Base-by-base conservation (phyloP, 2,329 filamentous ascomycete genomes). In the Aspergillus hortae region DNA sequence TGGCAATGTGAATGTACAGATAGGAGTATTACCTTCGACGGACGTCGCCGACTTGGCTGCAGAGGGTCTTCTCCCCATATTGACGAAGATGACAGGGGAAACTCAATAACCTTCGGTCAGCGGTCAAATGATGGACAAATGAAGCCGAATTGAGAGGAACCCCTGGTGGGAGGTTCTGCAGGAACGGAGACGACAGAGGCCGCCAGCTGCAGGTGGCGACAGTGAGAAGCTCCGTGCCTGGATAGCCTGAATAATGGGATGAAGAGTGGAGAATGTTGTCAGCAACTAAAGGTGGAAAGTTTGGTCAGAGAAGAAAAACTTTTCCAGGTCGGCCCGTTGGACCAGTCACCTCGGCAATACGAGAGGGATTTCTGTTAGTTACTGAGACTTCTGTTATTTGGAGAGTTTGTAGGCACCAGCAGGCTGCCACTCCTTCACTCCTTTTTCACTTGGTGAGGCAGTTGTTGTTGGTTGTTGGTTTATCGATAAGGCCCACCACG, bases 401-500 rank as follows among this genome's bases (percentile, higher is more conserved):
- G 33, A 35, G 23, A 6, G 6, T 17, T 38, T 38, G 40, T 42
- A 17, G 40, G 14, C 40, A 42, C 17, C 19, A 19, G 14, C 40
- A 42, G 40, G 40, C 15, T 42, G 15, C 40, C 40, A 42, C 17
- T 42, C n/a, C 38, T 21, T 38, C 9, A 6, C 15, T 38, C 15
- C 12, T 38, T 38, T 38, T 12, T 17, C 35, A 9, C 35, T 15
- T n/a, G 19, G 19, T 19, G 35, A 38, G 11, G 35, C n/a, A 12
- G 35, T 38, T 6, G 35, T 38, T 38, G 35, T 6, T 38, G 35
- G 35, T 38, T 6, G 35, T 38, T 38, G 35, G 15, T 38, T 38
- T 38, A 48, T 12, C 52, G 44, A 50, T 55, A 52, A 56, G 56
- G 38, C 25, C 46, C 53, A 30, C 27, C 27, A 58, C 69, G 69